Percentiles rank a stretch among this genome's conserved stretches.
These are phyloP conservation scores for Primulina tabacum DNA, from an alignment of 257 asterid species.

Conservation along the genomic window DNA sequence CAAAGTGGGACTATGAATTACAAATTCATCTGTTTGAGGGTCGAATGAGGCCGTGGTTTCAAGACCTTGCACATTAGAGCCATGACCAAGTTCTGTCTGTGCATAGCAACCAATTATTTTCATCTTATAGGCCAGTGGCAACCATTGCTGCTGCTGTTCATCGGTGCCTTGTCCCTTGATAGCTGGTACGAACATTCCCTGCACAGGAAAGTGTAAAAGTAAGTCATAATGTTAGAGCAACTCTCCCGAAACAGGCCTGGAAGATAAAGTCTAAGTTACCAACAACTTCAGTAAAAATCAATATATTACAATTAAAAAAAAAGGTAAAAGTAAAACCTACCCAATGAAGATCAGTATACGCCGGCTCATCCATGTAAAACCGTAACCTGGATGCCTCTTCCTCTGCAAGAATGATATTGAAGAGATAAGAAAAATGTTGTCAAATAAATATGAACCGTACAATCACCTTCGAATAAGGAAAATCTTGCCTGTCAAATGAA, in stretches of 20 bases:
- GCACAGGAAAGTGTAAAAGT: slow-evolving; percentile 24
- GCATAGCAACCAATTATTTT: slow-evolving; percentile 99
- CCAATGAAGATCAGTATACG: slow-evolving; percentile 99
- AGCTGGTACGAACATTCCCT: slow-evolving; percentile 98
- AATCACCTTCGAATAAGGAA: background rate
- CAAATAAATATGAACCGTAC: background rate
- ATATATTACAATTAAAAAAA: background rate
- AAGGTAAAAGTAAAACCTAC: slow-evolving; percentile 34
- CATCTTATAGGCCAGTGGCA: slow-evolving; percentile 92
- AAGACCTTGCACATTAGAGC: slow-evolving; percentile 97
- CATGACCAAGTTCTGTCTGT: slow-evolving; percentile 99
- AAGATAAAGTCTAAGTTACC: background rate
- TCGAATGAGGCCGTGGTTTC: slow-evolving; percentile 99
- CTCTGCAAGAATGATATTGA: slow-evolving; percentile 46
- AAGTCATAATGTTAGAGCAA: slow-evolving; percentile 14
- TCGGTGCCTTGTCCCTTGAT: slow-evolving; percentile 94
- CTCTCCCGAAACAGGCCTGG: background rate
- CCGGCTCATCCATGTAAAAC: slow-evolving; percentile 83
- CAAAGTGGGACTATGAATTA: slow-evolving; percentile 91
- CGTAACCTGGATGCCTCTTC: slow-evolving; percentile 79
- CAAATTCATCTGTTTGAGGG: slow-evolving; percentile 82
- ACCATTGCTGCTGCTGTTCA: slow-evolving; percentile 87
- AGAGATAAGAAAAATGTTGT: slow-evolving; percentile 13
- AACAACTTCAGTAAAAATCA: background rate
- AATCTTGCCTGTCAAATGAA: slow-evolving; percentile 59